Base-by-base conservation (phyloP, 2,329 filamentous ascomycete species). In the Verticillium nubilum region DNA sequence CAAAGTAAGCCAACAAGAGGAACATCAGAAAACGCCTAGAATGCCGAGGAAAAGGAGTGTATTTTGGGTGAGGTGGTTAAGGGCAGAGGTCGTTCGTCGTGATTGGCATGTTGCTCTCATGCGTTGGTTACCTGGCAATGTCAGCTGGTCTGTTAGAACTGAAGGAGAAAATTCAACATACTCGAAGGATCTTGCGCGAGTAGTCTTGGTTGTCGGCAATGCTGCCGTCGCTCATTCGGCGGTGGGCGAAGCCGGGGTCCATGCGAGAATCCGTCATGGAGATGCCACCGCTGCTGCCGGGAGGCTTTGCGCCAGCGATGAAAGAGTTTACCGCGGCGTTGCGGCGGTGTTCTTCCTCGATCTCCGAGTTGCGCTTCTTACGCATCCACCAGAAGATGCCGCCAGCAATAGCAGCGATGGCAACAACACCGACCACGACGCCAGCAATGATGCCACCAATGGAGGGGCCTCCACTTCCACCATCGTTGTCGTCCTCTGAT, bases 171-270 rank as follows among this genome's bases (percentile, higher is more conserved):
- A 6, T 17, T 17, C 23, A 60, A 78, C 85, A 66, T 83, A 96
- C 94, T 86, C 96, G 91, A 71, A 98, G 84, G 75, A 98, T 97
- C 77, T 91, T 90, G 77, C 94, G 87, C 63, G 94, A 97, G 78
- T 97, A 98, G 74, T 98, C 94, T 76, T 96, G 87, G 76, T 97
- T 96, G 74, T 98, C 94, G 57, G 93, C 94, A 74, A 98, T 97
- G 75, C 93, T 97, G 67, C 94, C 94, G 69, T 95, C 91, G 76
- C 94, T 97, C 78, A 94, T 84, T 74, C 93, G 86, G 70, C 92
- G 84, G 67, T 92, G 86, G 60, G 89, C 88, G 83, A 96, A 88
- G 64, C 92, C 87, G 7, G 92, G 92, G 65, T 98, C 94, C 60
- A 97, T 86, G 59, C 94, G 86, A 50, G 90, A 88, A 71, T 98